phyloP scores from a whole-genome alignment of 768 basidiomycete species.

The Termitomyces sp. region DNA sequence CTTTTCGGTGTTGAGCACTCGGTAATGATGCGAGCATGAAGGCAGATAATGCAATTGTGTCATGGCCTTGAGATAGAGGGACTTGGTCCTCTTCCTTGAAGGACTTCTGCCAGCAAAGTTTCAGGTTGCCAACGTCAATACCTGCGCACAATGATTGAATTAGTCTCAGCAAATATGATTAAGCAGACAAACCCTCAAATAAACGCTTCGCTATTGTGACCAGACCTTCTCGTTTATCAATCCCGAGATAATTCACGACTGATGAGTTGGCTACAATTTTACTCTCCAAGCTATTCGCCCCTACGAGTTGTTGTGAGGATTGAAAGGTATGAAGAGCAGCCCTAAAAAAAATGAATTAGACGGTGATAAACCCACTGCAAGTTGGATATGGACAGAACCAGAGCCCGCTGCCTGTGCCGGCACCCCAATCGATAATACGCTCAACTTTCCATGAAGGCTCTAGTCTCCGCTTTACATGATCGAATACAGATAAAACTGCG shows the following conservation, averaged over 20 bases:
- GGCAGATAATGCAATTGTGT: slow-evolving; percentile 72
- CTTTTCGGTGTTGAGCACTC: slow-evolving; percentile 53
- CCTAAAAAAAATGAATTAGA: slow-evolving; percentile 33
- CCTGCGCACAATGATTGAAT: slow-evolving; percentile 24
- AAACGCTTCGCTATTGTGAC: slow-evolving; percentile 61
- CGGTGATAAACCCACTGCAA: neutral
- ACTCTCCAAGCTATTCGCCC: slow-evolving; percentile 22
- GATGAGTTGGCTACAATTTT: slow-evolving; percentile 41
- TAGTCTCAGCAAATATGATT: neutral
- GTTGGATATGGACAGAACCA: slow-evolving; percentile 45
- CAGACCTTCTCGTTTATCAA: slow-evolving; percentile 76
- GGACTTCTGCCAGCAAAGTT: slow-evolving; percentile 49
- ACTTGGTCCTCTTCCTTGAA: slow-evolving; percentile 44
- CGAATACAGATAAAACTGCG: slow-evolving; percentile 69
- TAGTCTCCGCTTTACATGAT: slow-evolving; percentile 58
- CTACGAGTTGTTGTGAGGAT: slow-evolving; percentile 17
- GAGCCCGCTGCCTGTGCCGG: slow-evolving; percentile 75
- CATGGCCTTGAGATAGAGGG: slow-evolving; percentile 34
- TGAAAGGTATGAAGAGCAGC: slow-evolving; percentile 66
- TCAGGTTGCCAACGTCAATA: slow-evolving; percentile 38
- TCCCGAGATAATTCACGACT: slow-evolving; percentile 58
- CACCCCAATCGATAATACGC: slow-evolving; percentile 78
- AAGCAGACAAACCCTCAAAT: slow-evolving; percentile 38
- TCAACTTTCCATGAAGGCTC: slow-evolving; percentile 56
- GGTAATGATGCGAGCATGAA: slow-evolving; percentile 79